Evolutionary conservation across 208 protist genomes (phyloP).

Genomic region (Crithidia expoeki): DNA sequence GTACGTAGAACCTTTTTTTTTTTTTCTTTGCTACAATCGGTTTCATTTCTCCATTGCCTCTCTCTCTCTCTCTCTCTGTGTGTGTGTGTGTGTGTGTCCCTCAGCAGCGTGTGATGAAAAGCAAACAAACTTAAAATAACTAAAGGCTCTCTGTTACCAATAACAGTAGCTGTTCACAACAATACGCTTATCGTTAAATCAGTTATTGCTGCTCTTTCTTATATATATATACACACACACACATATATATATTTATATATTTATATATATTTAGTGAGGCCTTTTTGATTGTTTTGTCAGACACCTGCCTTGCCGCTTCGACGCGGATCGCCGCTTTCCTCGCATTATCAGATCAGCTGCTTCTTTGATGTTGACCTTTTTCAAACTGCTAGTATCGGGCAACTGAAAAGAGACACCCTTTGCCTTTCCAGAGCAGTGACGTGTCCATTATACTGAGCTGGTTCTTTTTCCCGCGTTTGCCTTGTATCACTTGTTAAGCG

Average conservation of each 20-base stretch:
- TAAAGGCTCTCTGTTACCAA: neutral
- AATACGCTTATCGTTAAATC: neutral
- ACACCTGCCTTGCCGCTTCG: too few relatives aligned
- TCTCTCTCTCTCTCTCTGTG: neutral
- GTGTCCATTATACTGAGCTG: too few relatives aligned
- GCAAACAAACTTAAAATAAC: neutral
- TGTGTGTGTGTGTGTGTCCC: too few relatives aligned
- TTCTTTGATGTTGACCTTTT: neutral
- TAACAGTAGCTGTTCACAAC: neutral
- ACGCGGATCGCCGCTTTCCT: neutral
- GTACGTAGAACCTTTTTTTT: neutral
- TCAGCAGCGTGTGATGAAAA: neutral
- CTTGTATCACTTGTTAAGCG: too few relatives aligned
- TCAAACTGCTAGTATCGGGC: too few relatives aligned
- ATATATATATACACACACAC: too few relatives aligned
- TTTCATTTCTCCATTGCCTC: neutral
- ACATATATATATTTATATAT: too few relatives aligned
- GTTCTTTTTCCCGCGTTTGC: too few relatives aligned
- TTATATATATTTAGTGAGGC: too few relatives aligned
- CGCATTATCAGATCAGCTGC: neutral
- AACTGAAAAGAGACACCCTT: too few relatives aligned
- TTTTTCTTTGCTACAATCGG: neutral
- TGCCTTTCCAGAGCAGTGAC: too few relatives aligned
- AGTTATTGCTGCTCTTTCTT: neutral
- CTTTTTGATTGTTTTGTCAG: too few relatives aligned